Evolutionary conservation across 2,329 filamentous ascomycete genomes (phyloP).

Genomic region (Coleophoma cylindrospora): DNA sequence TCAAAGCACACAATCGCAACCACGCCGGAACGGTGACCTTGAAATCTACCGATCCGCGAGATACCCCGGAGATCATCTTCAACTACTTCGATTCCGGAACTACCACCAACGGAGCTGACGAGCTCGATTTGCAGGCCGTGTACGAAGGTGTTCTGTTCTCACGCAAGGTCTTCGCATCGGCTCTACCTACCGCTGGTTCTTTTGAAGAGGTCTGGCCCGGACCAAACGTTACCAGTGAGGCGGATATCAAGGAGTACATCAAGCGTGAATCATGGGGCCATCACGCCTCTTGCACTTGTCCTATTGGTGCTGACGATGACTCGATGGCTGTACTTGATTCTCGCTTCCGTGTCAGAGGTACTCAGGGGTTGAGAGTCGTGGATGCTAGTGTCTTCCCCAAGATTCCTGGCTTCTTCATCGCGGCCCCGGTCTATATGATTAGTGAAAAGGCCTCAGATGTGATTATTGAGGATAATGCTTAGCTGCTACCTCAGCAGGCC

Average conservation of each 20-base stretch:
- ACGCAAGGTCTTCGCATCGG: constrained; percentile 6
- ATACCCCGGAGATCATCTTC: constrained; percentile 56
- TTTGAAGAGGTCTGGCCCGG: constrained; percentile 39
- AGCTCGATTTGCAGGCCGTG: constrained; percentile 5
- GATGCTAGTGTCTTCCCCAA: constrained; percentile 53
- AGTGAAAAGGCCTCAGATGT: constrained; percentile 48
- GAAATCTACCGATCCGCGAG: constrained; percentile 54
- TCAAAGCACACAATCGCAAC: constrained; percentile 61
- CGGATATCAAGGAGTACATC: constrained; percentile 39
- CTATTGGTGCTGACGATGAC: constrained; percentile 38
- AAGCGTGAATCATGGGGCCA: constrained; percentile 48
- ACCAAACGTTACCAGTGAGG: constrained; percentile 32
- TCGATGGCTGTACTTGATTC: constrained; percentile 46
- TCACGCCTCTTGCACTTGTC: constrained; percentile 49
- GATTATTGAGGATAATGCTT: constrained; percentile 3
- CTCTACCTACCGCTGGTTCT: constrained; percentile 30
- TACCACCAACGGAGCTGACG: neutral
- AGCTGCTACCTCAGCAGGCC: too few species aligned
- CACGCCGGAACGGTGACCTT: constrained; percentile 55
- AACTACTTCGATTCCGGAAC: constrained; percentile 43
- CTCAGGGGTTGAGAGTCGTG: constrained; percentile 51
- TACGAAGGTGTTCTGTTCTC: constrained; percentile 1
- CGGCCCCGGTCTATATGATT: constrained; percentile 47
- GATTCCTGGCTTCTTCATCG: constrained; percentile 44
- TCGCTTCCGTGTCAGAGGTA: constrained; percentile 50